Conservation (phyloP, 1,139 yeast species). For the Yamadazyma pseudoaaseri region DNA sequence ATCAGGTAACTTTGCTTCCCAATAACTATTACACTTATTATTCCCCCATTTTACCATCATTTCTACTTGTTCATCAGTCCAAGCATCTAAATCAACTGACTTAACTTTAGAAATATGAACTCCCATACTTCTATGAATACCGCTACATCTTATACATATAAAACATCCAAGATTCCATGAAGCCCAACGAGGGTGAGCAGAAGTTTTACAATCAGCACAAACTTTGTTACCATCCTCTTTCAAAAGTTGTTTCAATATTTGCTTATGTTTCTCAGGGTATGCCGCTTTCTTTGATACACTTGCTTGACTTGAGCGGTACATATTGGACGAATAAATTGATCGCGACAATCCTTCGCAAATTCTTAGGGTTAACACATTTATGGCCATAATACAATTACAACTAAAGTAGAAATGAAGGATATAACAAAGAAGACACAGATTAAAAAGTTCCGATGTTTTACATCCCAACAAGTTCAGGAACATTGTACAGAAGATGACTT, state of each 20-base stretch:
- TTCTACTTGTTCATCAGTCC: conserved; percentile 92
- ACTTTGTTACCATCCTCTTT: conserved; percentile 71
- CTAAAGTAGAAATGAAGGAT: conserved; percentile 3
- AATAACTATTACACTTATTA: conserved; percentile 65
- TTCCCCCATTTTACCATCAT: conserved; percentile 89
- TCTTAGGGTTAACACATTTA: too few species aligned
- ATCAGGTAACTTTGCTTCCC: conserved; percentile 80
- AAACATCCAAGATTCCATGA: conserved; percentile 94
- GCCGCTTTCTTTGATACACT: conserved; percentile 38
- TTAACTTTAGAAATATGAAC: conserved; percentile 87
- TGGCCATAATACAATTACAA: background rate
- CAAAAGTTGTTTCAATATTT: conserved; percentile 68
- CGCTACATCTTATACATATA: conserved; percentile 88
- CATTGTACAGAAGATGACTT: conserved; percentile 51
- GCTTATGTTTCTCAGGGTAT: conserved; percentile 57
- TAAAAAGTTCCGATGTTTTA: conserved; percentile 6
- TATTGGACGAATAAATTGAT: conserved; percentile 2
- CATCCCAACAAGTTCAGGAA: conserved; percentile 37
- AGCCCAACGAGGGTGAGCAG: conserved; percentile 96
- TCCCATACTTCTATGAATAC: conserved; percentile 93
- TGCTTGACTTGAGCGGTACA: conserved; percentile 5
- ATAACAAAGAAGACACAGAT: conserved; percentile 3
- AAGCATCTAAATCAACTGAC: conserved; percentile 90
- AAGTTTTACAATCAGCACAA: conserved; percentile 90
- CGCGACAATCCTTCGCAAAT: conserved; percentile 1